phyloP scores from a whole-genome alignment of 2,329 filamentous ascomycete genomes.

The Colletotrichum phormii region DNA sequence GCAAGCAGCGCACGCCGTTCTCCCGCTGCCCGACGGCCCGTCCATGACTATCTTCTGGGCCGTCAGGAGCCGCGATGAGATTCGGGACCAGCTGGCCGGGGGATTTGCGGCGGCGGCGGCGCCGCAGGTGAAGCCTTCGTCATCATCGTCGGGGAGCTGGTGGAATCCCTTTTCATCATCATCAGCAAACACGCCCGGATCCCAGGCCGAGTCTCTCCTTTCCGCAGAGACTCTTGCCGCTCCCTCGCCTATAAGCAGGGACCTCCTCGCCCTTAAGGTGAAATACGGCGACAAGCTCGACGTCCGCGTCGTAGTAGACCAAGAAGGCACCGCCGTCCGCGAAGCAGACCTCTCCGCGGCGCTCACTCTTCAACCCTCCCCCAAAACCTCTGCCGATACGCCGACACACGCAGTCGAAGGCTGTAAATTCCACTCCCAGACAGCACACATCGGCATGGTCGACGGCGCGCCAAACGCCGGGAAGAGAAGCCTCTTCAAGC shows the following conservation, averaged over 20 bases:
- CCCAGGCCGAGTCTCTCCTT: constrained; percentile 39
- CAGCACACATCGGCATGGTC: constrained; percentile 39
- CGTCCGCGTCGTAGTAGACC: constrained; percentile 85
- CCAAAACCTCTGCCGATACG: constrained; percentile 48
- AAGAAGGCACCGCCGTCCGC: constrained; percentile 77
- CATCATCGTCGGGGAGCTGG: constrained; percentile 35
- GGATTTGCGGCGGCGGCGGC: neutral
- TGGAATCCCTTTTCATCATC: constrained; percentile 28
- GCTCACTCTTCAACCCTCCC: constrained; percentile 39
- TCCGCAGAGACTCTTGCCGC: constrained; percentile 37
- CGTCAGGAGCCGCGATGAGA: constrained; percentile 68
- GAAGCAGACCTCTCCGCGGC: constrained; percentile 58
- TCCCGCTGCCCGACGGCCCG: constrained; percentile 71
- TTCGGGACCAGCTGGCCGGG: constrained; percentile 46
- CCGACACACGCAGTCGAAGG: constrained; percentile 41
- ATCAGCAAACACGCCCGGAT: neutral
- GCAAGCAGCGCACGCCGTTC: constrained; percentile 77
- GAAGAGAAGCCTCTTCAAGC: neutral
- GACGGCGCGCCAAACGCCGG: constrained; percentile 38
- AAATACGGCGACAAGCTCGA: constrained; percentile 66
- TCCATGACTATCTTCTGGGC: constrained; percentile 83
- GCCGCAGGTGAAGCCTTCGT: constrained; percentile 20
- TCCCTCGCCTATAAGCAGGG: constrained; percentile 65
- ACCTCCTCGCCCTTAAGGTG: constrained; percentile 72
- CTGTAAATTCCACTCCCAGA: constrained; percentile 45